Percentiles rank a stretch among this genome's conserved stretches.
Evolutionary conservation across 2,329 filamentous ascomycete genomes (phyloP).

Genomic region (Talaromyces sp.): DNA sequence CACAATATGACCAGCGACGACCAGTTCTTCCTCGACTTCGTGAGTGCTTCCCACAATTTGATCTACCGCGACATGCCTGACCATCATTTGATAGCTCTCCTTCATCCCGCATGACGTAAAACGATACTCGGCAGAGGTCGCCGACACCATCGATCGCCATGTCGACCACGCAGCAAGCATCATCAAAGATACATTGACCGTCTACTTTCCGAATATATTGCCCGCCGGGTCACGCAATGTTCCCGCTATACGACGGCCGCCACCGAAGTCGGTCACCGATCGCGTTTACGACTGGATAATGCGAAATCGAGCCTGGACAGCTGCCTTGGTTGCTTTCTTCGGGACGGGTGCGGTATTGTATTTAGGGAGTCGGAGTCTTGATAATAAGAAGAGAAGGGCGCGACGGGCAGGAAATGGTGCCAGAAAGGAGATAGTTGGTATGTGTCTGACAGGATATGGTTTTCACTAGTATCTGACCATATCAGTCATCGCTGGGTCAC

Average conservation of each 20-base stretch:
- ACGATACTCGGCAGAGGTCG: slow-evolving; percentile 67
- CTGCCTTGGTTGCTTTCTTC: slow-evolving; percentile 65
- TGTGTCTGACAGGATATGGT: slow-evolving; percentile 21
- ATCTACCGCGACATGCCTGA: not conserved
- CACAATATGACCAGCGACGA: slow-evolving; percentile 71
- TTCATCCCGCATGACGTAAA: slow-evolving; percentile 63
- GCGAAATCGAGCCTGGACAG: slow-evolving; percentile 68
- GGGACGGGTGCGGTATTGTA: slow-evolving; percentile 60
- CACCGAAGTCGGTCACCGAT: slow-evolving; percentile 48
- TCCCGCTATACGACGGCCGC: slow-evolving; percentile 29
- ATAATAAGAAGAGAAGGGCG: slow-evolving; percentile 66
- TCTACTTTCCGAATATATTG: slow-evolving; percentile 64
- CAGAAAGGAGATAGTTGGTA: slow-evolving; percentile 72
- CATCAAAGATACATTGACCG: slow-evolving; percentile 65
- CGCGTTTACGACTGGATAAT: slow-evolving; percentile 66
- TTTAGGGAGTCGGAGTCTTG: slow-evolving; percentile 58
- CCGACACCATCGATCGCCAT: slow-evolving; percentile 74
- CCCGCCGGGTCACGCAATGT: slow-evolving; percentile 47
- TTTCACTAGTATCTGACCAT: slow-evolving; percentile 13
- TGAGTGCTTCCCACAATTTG: slow-evolving; percentile 47
- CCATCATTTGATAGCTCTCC: slow-evolving; percentile 46
- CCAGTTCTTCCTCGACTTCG: slow-evolving; percentile 72
- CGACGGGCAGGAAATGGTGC: slow-evolving; percentile 77
- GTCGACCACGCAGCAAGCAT: slow-evolving; percentile 71
- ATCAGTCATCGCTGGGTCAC: slow-evolving; percentile 79